These are phyloP conservation scores for Aristolochia contorta DNA, from an alignment of 164 flowering plant genomes.

Conservation along the genomic window DNA sequence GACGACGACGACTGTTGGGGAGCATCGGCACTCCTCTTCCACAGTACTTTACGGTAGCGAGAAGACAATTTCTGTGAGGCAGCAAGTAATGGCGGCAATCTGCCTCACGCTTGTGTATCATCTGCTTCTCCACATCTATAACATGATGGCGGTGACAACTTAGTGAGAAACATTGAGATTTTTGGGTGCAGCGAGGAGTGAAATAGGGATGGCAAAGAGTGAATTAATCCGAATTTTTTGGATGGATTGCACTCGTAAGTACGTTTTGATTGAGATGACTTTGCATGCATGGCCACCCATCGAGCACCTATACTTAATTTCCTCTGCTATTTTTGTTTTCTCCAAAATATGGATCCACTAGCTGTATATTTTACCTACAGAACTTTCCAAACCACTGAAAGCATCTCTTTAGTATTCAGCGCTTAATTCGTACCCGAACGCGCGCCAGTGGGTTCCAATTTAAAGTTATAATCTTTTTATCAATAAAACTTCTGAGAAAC, in stretches of 20 bases:
- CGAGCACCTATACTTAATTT: no score
- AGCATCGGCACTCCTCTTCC: neutral
- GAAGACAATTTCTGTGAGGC: slow-evolving; percentile 39
- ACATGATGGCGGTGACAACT: slow-evolving; percentile 12
- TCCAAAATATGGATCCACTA: neutral
- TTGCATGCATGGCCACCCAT: no score
- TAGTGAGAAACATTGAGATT: neutral
- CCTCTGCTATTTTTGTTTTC: neutral
- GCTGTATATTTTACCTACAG: no score
- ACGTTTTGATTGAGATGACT: no score
- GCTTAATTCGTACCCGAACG: no score
- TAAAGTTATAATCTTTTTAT: no score
- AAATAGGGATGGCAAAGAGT: no score
- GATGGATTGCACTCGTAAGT: no score
- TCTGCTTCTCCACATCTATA: slow-evolving; percentile 19
- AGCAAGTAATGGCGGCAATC: slow-evolving; percentile 41
- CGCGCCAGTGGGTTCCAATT: no score
- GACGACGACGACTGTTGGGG: neutral
- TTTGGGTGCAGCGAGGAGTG: neutral
- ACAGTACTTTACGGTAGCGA: neutral
- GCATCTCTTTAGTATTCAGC: neutral
- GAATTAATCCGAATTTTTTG: no score
- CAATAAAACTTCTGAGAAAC: no score
- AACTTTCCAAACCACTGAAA: neutral
- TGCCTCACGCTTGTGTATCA: slow-evolving; percentile 36